phyloP scores from a whole-genome alignment of 306 rosid species.

The Ormosia semicastrata region DNA sequence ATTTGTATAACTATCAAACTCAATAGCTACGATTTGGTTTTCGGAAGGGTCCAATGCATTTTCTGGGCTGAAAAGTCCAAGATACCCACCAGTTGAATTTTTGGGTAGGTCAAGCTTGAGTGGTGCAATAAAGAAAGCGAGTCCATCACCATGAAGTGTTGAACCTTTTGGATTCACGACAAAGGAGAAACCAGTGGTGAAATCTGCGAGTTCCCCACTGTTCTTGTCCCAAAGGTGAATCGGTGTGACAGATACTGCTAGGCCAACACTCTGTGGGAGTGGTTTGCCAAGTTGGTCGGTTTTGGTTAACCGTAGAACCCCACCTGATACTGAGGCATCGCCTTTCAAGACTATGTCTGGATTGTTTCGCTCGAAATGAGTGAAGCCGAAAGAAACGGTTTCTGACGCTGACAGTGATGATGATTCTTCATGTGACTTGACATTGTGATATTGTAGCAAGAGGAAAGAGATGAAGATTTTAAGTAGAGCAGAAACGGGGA shows the following conservation, averaged over 20 bases:
- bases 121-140: conserved; percentile 36
- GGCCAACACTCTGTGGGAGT: conserved; percentile 21
- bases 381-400: background rate
- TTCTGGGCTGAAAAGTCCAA: conserved; percentile 34
- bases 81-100: conserved; percentile 30
- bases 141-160: conserved; percentile 18
- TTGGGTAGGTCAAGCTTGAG: background rate
- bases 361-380: background rate
- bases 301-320: conserved; percentile 25
- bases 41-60: background rate
- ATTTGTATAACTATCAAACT: conserved; percentile 32
- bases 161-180: background rate
- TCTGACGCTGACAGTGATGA: background rate
- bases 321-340: background rate
- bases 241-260: background rate
- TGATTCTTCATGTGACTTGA: background rate
- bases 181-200: conserved; percentile 21
- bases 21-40: conserved; percentile 26
- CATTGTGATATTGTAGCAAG: conserved; percentile 9
- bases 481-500: background rate
- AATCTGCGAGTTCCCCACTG: conserved; percentile 15
- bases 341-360: background rate
- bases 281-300: background rate
- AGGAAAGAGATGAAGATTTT: conserved; percentile 14
- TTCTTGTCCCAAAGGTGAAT: conserved; percentile 23